phyloP scores from a whole-genome alignment of 148 eudicot genomes.

The Cornus florida region DNA sequence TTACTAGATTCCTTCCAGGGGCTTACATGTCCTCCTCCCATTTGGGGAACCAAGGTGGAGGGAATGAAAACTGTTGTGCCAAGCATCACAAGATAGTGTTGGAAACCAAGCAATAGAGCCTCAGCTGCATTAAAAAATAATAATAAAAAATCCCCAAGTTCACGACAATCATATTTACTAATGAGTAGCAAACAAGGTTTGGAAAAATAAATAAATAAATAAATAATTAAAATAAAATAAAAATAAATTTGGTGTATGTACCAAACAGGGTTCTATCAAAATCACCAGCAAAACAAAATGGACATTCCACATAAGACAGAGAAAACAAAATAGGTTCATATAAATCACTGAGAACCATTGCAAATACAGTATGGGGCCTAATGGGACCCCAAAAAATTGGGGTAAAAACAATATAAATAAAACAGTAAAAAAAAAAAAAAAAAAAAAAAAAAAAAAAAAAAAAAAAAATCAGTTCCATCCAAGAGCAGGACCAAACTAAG shows the following conservation, averaged over 20 bases:
- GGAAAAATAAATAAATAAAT: not conserved
- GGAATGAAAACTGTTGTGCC: slow-evolving; percentile 91
- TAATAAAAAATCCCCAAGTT: not conserved
- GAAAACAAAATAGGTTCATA: not conserved
- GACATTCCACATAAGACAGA: not conserved
- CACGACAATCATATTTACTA: not conserved
- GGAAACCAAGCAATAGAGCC: slow-evolving; percentile 83
- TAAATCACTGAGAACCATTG: not conserved
- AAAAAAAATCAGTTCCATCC: no score
- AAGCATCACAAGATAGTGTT: slow-evolving; percentile 88
- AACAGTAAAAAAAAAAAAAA: no score
- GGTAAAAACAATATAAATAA: no score
- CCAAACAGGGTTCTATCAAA: not conserved
- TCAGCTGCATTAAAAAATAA: slow-evolving; percentile 51
- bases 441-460: no score
- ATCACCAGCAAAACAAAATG: not conserved
- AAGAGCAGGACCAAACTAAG: no score
- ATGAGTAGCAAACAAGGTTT: not conserved
- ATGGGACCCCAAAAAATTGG: not conserved
- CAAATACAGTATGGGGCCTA: not conserved
- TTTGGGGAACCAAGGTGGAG: slow-evolving; percentile 68
- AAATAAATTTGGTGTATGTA: not conserved
- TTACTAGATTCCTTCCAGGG: not conserved
- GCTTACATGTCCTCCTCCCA: slow-evolving; percentile 90
- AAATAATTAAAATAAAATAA: not conserved